Evolutionary conservation across 306 rosid genomes (phyloP).

Genomic region (apple (Malus domestica)): DNA sequence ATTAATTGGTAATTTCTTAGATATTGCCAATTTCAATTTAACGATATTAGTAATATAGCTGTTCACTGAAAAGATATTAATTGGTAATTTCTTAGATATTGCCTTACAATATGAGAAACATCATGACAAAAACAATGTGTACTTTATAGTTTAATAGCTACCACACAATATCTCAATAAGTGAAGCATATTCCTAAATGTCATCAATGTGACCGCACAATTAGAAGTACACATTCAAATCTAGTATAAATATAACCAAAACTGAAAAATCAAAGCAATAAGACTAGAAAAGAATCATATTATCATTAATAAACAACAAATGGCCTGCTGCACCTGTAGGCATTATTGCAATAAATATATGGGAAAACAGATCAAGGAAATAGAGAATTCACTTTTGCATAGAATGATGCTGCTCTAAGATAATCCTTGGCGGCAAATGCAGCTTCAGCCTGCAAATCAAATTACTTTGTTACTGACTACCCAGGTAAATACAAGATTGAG

Average conservation of each 20-base stretch:
- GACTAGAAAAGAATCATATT: background rate
- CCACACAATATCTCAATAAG: background rate
- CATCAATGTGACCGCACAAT: background rate
- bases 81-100: background rate
- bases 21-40: background rate
- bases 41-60: background rate
- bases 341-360: background rate
- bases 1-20: background rate
- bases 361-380: constrained; percentile 22
- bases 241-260: background rate
- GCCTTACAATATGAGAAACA: background rate
- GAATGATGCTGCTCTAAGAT: constrained; percentile 88
- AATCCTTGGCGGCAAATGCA: constrained; percentile 78
- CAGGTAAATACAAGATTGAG: background rate
- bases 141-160: background rate
- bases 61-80: background rate
- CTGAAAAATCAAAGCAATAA: background rate
- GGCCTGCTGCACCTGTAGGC: background rate
- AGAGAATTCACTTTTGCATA: constrained; percentile 68
- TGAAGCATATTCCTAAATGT: background rate
- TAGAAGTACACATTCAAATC: background rate
- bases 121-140: background rate
- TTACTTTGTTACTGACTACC: constrained; percentile 16
- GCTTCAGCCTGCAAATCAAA: constrained; percentile 84
- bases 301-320: background rate